Base-by-base conservation (phyloP, 2,329 filamentous ascomycete genomes). In the Neofusicoccum sp. region DNA sequence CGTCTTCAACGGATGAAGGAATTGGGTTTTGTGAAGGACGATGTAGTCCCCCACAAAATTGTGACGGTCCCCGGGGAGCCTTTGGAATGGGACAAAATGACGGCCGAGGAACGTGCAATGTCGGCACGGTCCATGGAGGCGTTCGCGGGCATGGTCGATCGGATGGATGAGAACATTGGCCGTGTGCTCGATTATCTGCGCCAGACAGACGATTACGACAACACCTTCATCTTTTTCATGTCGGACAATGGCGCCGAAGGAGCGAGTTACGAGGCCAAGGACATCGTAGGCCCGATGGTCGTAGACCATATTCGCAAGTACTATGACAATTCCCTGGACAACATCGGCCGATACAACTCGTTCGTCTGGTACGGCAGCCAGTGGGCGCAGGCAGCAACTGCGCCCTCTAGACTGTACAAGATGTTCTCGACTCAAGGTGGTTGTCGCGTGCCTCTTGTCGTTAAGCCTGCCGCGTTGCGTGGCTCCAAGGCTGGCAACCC, bases 221-320 rank as follows among this genome's bases (percentile, higher is more conserved):
- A 88, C 70, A 89, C 86, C 2, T 84, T 87, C 65, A 78, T 89
- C 52, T 80, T 83, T 68, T 88, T 89, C 78, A 83, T 88, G 77
- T 84, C 80, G 1, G 85, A 88, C 72, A 88, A 88, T 65, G 85
- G 85, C 2, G 85, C 85, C 8, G 85, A 87, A 67, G 85, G 85
- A 9, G 83, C 83, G 14, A 80, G 80, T 1, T 84, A 85, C 66
- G 84, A 87, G 68, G 83, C 85, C 2, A 81, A 83, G 52, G 85
- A 85, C 0, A 83, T 87, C 59, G 79, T 87, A 5, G 77, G 82
- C 61, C 81, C 81, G 48, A 78, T 78, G n/a, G 82, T 85, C 64
- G 80, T 85, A 68, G 77, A 81, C 2, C 82, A 84, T 66, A 71
- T 86, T 31, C 75, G 83, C 65, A 83, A 82, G 68, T 85, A 85